phyloP scores from a whole-genome alignment of 2,329 filamentous ascomycete species.

The Emmonsiellopsis sp. region DNA sequence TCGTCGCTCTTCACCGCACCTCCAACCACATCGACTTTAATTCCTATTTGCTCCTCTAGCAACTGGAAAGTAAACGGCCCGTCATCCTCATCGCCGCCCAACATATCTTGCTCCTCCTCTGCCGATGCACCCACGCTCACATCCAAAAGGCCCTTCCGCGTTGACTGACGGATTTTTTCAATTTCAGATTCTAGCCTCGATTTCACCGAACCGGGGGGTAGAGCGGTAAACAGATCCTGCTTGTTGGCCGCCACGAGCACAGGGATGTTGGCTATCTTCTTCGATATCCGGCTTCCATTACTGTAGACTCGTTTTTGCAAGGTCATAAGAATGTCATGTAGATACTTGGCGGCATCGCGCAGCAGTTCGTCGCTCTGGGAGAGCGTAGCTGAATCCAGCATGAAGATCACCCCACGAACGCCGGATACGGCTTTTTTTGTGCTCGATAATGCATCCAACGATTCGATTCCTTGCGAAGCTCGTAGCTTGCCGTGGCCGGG shows the following conservation, averaged over 20 bases:
- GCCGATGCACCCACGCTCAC: conserved; percentile 52
- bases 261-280: conserved; percentile 52
- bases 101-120: conserved; percentile 66
- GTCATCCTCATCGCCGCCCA: conserved; percentile 72
- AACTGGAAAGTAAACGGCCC: conserved; percentile 69
- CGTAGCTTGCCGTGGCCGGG: conserved; percentile 94
- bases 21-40: conserved; percentile 66
- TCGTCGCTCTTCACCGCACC: conserved; percentile 55
- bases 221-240: conserved; percentile 84
- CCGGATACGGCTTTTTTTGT: conserved; percentile 22
- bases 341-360: conserved; percentile 66
- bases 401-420: conserved; percentile 63
- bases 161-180: conserved; percentile 63
- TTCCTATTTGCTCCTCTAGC: conserved; percentile 68
- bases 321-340: conserved; percentile 78
- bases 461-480: conserved; percentile 40
- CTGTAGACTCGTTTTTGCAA: conserved; percentile 62
- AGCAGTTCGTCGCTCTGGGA: conserved; percentile 37
- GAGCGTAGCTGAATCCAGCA: conserved; percentile 74
- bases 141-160: conserved; percentile 72
- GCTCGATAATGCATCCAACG: conserved; percentile 24
- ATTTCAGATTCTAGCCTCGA: conserved; percentile 71
- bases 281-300: conserved; percentile 38
- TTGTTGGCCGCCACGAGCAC: conserved; percentile 90
- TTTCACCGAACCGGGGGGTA: conserved; percentile 69